Evolutionary conservation across 2,329 filamentous ascomycete genomes (phyloP), one percentile per base, ranked within the genome.

Genomic region (Fusarium haematococcum): DNA sequence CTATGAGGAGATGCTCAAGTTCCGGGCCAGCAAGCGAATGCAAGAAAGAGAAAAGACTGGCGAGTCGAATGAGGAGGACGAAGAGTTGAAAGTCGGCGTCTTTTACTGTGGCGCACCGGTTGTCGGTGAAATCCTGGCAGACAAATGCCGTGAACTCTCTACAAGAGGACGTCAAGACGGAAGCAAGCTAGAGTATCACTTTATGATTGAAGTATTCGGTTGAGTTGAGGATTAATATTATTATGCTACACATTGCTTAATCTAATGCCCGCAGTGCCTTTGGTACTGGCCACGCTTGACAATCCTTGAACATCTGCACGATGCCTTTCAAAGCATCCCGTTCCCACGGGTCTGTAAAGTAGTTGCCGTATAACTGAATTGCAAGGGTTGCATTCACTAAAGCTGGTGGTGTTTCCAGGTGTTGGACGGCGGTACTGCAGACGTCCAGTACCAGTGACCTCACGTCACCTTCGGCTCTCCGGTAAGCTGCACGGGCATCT

Each of bases 191-290:
- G 83, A 88, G 76, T 90, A 90, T 78, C 83, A 88, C 63, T 90
- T 90, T 63, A 87, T 89, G 84, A 88, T 88, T 65, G 88, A 90
- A 73, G 87, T 90, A 0, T 90, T 90, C 81, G 86, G 85, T 4
- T 87, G 33, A 60, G 10, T n/a, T n/a, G 11, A 14, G 3, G 23
- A 27, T 41, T 41, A 39, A 32, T 39, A 16, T 10, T n/a, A 60
- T 30, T 23, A 32, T 16, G 10, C 27, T 41, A 10, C 13, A 41
- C 6, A 10, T 8, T 20, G 5, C 6, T 25, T 48, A 70, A 20
- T 58, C n/a, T 14, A 73, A 50, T 9, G 23, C 16, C 11, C 50
- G 68, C 0, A 77, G 25, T 1, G 60, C 60, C 7, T 71, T 76
- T 0, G 75, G 71, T 1, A 77, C 41, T 0, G 75, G 75, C 75